These are phyloP conservation scores for Chondrostereum purpureum DNA, from an alignment of 1,284 basidiomycete genomes.

Conservation along the genomic window DNA sequence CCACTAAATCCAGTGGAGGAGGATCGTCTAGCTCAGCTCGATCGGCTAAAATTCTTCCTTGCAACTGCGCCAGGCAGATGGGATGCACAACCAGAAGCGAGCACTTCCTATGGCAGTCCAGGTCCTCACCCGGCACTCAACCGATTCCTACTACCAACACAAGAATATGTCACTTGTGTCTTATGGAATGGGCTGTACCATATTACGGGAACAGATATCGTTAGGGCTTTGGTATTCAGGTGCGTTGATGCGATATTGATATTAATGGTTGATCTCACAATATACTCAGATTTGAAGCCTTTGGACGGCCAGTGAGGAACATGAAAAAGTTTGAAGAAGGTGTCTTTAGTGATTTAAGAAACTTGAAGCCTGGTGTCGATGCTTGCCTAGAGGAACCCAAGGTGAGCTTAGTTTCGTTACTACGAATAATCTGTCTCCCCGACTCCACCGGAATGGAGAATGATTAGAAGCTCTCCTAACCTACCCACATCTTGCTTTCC, in stretches of 20 bases:
- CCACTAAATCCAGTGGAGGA: constrained; percentile 57
- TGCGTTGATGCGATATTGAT: constrained; percentile 19
- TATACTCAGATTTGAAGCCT: constrained; percentile 45
- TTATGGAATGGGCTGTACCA: constrained; percentile 87
- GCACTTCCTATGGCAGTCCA: constrained; percentile 15
- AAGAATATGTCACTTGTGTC: constrained; percentile 85
- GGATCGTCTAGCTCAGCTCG: constrained; percentile 64
- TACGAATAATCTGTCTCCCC: no score
- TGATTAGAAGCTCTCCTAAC: no score
- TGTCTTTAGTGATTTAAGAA: constrained; percentile 85
- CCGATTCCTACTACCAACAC: constrained; percentile 76
- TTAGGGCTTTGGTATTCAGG: constrained; percentile 80
- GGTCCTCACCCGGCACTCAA: constrained; percentile 64
- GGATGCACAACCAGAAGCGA: constrained; percentile 29
- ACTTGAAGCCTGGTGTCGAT: constrained; percentile 86
- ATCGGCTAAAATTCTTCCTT: constrained; percentile 80
- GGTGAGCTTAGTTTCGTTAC: constrained; percentile 39
- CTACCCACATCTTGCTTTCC: constrained; percentile 10
- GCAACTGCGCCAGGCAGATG: constrained; percentile 77
- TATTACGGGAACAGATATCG: constrained; percentile 87
- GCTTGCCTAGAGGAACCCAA: constrained; percentile 90
- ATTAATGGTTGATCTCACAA: neutral
- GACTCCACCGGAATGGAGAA: no score
- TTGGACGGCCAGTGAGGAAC: constrained; percentile 73
- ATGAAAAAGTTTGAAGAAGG: constrained; percentile 94